Percentiles rank a stretch among this genome's conserved stretches.
These are phyloP conservation scores for Tulasnella sp. DNA, from an alignment of 768 basidiomycete genomes.

Conservation along the genomic window DNA sequence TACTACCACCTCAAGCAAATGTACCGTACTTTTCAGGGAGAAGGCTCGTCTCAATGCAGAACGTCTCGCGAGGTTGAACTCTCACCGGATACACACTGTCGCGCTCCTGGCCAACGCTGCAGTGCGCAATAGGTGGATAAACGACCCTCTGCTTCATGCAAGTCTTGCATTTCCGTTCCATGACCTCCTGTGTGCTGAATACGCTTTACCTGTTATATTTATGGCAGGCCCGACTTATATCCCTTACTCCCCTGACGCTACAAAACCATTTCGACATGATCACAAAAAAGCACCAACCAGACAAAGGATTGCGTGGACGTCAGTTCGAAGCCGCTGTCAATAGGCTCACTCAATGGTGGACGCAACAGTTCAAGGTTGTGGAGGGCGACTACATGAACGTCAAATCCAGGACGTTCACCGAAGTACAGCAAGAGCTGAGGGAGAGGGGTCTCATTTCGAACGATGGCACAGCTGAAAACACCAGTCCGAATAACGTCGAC, in stretches of 20 bases:
- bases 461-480: too few relatives aligned
- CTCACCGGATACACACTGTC: slow-evolving; percentile 83
- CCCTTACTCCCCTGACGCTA: slow-evolving; percentile 65
- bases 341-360: slow-evolving; percentile 78
- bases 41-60: slow-evolving; percentile 44
- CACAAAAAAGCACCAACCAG: slow-evolving; percentile 68
- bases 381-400: slow-evolving; percentile 49
- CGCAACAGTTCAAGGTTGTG: slow-evolving; percentile 47
- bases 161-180: slow-evolving; percentile 22
- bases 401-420: slow-evolving; percentile 63
- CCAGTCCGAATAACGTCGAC: slow-evolving; percentile 8
- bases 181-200: background rate
- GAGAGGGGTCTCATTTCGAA: background rate
- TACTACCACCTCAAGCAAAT: background rate
- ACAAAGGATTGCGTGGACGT: slow-evolving; percentile 66
- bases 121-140: slow-evolving; percentile 71
- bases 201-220: slow-evolving; percentile 15
- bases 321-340: slow-evolving; percentile 75
- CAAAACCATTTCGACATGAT: slow-evolving; percentile 74
- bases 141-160: slow-evolving; percentile 74
- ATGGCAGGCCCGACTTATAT: slow-evolving; percentile 72
- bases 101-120: slow-evolving; percentile 62
- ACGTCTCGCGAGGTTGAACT: slow-evolving; percentile 58
- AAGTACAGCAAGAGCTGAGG: slow-evolving; percentile 36
- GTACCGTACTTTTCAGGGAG: background rate